Evolutionary conservation across 1,139 yeast species (phyloP), one percentile per base, ranked within the genome.

Genomic region (Candida dubliniensis): DNA sequence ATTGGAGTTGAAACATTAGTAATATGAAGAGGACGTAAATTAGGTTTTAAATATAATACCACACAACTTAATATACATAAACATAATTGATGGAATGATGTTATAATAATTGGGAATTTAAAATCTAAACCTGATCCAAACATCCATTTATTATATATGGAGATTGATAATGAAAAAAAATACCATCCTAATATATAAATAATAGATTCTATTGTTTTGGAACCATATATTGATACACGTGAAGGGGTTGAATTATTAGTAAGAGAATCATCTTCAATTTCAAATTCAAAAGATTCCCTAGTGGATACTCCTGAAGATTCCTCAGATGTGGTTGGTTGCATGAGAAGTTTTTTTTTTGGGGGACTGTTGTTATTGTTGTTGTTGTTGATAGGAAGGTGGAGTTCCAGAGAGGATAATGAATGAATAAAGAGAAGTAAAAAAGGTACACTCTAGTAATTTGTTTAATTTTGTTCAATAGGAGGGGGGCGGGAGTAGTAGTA

Each of bases 71-170:
- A 56, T 2, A 63, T 31, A 44, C 81, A 81, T 48, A 93, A 76
- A 30, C 90, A 78, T 27, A 85, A 61, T 68, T 93, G 98, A 64
- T 93, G 99, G 53, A 86, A 76, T 5, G 91, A 73, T 0, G 99
- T 93, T 41, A 91, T 80, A 25, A 91, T 66, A 13, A 93, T 77
- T 1, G 99, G 99, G 61, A 81, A 93, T 39, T 81, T 78, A 59
- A 93, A 85, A 56, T 87, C 79, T 47, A 91, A 70, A 12, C 88
- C 61, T 64, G 75, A 39, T 35, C 95, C 91, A 67, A 91, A 93
- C 96, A 93, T 91, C 97, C 97, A 91, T 65, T 91, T 93, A 71
- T 93, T 93, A 69, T 93, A 93, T 31, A 91, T 73, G n/a, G 96
- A 86, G 27, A 91, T 79, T 11, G 88, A 66, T 47, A 89, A 74